These are phyloP conservation scores for Byssochlamys sp. DNA, from an alignment of 2,329 filamentous ascomycete species.

Conservation along the genomic window DNA sequence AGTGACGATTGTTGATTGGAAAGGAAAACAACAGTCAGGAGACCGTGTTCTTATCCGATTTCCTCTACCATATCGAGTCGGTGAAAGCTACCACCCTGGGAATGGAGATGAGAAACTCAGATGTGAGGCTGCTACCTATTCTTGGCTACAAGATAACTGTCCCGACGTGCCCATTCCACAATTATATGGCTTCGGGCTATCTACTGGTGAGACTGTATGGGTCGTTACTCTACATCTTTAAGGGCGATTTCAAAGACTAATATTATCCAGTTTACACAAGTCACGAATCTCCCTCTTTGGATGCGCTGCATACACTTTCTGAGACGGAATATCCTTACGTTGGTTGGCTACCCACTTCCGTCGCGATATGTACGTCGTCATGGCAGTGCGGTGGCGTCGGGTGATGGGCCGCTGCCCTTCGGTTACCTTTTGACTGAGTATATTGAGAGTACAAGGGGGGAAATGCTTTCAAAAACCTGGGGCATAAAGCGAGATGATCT, in stretches of 20 bases:
- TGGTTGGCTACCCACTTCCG: neutral
- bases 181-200: constrained; percentile 27
- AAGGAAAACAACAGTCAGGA: no score
- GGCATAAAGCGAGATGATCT: constrained; percentile 1
- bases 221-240: no score
- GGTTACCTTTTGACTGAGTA: constrained; percentile 15
- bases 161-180: constrained; percentile 27
- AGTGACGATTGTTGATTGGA: no score
- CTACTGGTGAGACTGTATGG: constrained; percentile 16
- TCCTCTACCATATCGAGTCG: no score
- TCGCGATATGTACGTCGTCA: neutral
- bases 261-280: neutral
- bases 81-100: no score
- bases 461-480: constrained; percentile 17
- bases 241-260: neutral
- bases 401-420: neutral
- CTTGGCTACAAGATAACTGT: constrained; percentile 31
- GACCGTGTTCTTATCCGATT: no score
- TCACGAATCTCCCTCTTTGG: neutral
- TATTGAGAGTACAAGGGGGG: constrained; percentile 8
- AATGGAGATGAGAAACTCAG: no score
- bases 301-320: neutral
- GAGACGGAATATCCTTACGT: neutral
- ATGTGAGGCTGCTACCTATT: constrained; percentile 30
- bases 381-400: neutral